Conservation (phyloP, 1,284 basidiomycete genomes). For the Sanghuangporus weigelae region DNA sequence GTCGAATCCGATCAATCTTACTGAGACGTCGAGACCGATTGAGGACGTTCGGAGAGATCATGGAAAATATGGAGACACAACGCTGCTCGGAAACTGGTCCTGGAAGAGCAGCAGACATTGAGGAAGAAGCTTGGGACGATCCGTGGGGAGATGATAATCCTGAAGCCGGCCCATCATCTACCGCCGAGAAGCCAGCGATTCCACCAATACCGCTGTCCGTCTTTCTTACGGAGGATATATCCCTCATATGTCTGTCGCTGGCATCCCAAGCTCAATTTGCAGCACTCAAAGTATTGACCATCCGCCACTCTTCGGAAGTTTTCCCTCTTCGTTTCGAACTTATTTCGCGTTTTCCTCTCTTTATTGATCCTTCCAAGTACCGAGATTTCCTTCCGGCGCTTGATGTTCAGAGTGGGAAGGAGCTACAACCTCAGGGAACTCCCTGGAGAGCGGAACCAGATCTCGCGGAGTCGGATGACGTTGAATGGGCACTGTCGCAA, state of each 20-base stretch:
- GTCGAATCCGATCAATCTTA: slow-evolving; percentile 54
- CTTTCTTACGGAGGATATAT: slow-evolving; percentile 60
- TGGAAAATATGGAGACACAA: slow-evolving; percentile 34
- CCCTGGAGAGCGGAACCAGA: slow-evolving; percentile 49
- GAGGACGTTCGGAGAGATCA: slow-evolving; percentile 59
- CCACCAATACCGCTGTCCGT: slow-evolving; percentile 48
- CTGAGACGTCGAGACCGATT: slow-evolving; percentile 60
- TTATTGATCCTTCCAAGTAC: slow-evolving; percentile 59
- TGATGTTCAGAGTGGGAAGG: slow-evolving; percentile 41
- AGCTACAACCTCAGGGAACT: slow-evolving; percentile 30
- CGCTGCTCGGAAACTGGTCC: slow-evolving; percentile 20
- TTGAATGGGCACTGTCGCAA: slow-evolving; percentile 35
- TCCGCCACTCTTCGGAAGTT: slow-evolving; percentile 50
- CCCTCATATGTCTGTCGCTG: slow-evolving; percentile 56
- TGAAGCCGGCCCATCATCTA: slow-evolving; percentile 14
- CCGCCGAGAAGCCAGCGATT: slow-evolving; percentile 16
- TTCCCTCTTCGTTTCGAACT: slow-evolving; percentile 70
- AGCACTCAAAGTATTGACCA: slow-evolving; percentile 53
- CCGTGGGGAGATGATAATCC: slow-evolving; percentile 58
- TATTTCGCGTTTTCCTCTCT: slow-evolving; percentile 69
- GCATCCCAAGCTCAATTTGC: slow-evolving; percentile 57
- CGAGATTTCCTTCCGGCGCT: slow-evolving; percentile 60
- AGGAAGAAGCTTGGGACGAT: slow-evolving; percentile 67
- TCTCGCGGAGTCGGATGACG: slow-evolving; percentile 44
- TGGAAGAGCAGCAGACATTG: slow-evolving; percentile 27